Base-by-base conservation (phyloP, 495 filamentous ascomycete genomes). In the Penicillium cataractarum region DNA sequence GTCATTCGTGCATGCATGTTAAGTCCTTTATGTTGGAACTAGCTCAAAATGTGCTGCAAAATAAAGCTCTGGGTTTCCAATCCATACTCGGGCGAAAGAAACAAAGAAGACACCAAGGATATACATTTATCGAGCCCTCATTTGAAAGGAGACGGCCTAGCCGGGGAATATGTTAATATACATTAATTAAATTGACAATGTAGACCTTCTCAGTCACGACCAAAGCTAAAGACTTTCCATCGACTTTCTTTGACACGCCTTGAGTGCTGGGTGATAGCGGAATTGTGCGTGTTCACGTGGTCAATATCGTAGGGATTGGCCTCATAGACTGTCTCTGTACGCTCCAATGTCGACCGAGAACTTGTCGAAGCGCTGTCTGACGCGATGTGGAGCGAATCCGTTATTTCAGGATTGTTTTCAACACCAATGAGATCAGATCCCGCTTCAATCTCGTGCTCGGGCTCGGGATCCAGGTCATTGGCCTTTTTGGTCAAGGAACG, bases 261-360 rank as follows among this genome's bases (percentile, higher is more conserved):
- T 40, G 68, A 68, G 19, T 58, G 58, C 31, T 67, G 64, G 13
- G 71, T 66, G 44, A 74, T 71, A 1, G 66, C 66, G 33, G 71
- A 74, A 22, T 67, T 67, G 13, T 63, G 50, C 39, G 71, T 74
- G 37, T 74, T 71, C 24, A 74, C 71, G 10, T 63, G 71, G 50
- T 74, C 66, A 31, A 74, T 74, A 26, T 74, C 71, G 33, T 66
- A 74, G 13, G 71, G 69, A 31, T 65, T 74, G 2, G 54, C 71
- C 32, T 70, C 59, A 31, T 74, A 74, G n/a, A 53, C 24, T 33
- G 58, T 59, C 31, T 63, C 56, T 19, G 26, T 32, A 0, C 65
- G 54, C 37, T 57, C 55, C 32, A 65, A 51, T 2, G 60, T 55
- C 15, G 65, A 67, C 4, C 6, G 48, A 15, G 65, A 58, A 13